Evolutionary conservation across 306 rosid genomes (phyloP).

Genomic region (Vigna reflexopilosa): DNA sequence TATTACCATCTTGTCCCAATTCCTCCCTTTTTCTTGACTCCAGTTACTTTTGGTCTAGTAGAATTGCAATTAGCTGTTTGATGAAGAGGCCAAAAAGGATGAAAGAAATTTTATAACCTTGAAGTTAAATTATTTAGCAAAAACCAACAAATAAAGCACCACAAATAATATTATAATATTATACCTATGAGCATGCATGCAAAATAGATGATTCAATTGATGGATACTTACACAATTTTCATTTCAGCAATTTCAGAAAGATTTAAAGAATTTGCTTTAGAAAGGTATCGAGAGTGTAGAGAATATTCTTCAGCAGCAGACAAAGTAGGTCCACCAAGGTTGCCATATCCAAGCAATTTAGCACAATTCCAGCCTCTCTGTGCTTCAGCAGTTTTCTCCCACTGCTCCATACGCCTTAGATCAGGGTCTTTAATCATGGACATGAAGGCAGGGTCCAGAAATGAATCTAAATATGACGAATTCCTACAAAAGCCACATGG

Average conservation of each 20-base stretch:
- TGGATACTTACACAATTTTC: conserved; percentile 87
- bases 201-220: conserved; percentile 40
- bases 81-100: conserved; percentile 22
- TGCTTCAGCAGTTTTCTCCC: conserved; percentile 98
- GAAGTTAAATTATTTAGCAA: conserved; percentile 21
- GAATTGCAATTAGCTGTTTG: conserved; percentile 6
- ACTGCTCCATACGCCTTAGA: conserved; percentile 90
- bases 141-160: neutral
- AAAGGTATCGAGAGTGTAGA: conserved; percentile 94
- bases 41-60: neutral
- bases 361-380: conserved; percentile 86
- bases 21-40: neutral
- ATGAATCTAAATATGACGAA: conserved; percentile 80
- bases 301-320: conserved; percentile 96
- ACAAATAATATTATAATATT: neutral
- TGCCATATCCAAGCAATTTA: conserved; percentile 91
- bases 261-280: conserved; percentile 91
- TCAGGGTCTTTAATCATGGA: conserved; percentile 98
- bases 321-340: conserved; percentile 86
- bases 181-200: conserved; percentile 30
- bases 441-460: conserved; percentile 98
- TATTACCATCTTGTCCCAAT: neutral
- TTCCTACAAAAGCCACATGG: conserved; percentile 56
- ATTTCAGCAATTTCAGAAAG: conserved; percentile 96
- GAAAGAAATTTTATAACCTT: conserved; percentile 1